Evolutionary conservation across 1,139 yeast genomes (phyloP), one percentile per base, ranked within the genome.

Genomic region (Zygosaccharomyces pseudobailii): DNA sequence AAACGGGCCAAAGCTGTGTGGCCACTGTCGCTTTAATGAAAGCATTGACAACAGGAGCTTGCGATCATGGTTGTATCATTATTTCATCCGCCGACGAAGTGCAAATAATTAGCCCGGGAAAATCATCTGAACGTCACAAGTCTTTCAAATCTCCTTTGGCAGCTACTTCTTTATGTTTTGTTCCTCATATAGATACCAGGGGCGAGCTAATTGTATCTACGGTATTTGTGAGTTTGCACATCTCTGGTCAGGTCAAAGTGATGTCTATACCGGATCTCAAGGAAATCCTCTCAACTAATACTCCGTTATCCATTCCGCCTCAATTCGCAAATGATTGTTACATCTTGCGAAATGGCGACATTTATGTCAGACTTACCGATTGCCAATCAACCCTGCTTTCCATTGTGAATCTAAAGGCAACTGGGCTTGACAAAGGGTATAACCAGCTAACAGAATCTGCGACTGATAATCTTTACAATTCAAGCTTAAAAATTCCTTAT

Each of bases 261-360:
- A 63, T 78, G 43, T 70, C 79, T 0, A 57, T 82, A 4, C 87
- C 87, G 0, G 75, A 79, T 5, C 60, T 84, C 39, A 68, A 71
- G 25, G 85, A 81, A 36, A 62, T 81, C 5, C 55, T 72, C 13
- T 61, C 71, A 2, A 55, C 71, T 43, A 59, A 63, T 27, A 61
- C 76, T 13, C 79, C 81, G 2, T 68, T 69, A 41, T 55, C 69
- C 1, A 52, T 75, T 6, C 73, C 73, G 22, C 66, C 76, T 0
- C 56, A 60, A 21, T 76, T 56, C 55, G 70, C 75, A 1, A 53
- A 54, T 19, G 73, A 72, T 46, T 73, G 80, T 42, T 63, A 78
- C 0, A 71, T 90, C 1, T 68, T 86, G 36, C 73, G 78, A 30
- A 79, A 83, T 40, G 97, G 98, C 17, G 95, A 88, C 56, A 68